Evolutionary conservation across 2,329 filamentous ascomycete species (phyloP).

Genomic region (Apiospora rasikravindrae): DNA sequence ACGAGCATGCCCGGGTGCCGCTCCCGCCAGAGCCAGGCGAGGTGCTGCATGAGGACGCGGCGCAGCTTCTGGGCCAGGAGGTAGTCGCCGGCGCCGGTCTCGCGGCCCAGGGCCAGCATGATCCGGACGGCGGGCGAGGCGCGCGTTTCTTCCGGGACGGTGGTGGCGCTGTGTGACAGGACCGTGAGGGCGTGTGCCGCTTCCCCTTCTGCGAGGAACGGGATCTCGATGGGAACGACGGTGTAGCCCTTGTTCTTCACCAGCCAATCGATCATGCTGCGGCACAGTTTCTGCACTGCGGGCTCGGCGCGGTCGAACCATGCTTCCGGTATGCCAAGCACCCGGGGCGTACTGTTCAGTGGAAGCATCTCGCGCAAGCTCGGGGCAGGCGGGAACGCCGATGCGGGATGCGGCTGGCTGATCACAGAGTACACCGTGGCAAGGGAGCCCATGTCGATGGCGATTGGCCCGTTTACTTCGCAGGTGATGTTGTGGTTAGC

Average conservation of each 20-base stretch:
- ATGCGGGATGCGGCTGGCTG: conserved; percentile 64
- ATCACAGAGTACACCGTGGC: conserved; percentile 69
- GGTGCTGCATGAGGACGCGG: conserved; percentile 71
- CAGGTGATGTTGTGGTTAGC: conserved; percentile 64
- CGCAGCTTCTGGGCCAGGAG: conserved; percentile 73
- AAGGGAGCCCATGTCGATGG: conserved; percentile 69
- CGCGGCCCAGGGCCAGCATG: conserved; percentile 66
- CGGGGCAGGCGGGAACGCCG: conserved; percentile 55
- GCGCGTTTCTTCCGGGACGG: conserved; percentile 48
- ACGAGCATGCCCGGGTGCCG: conserved; percentile 68
- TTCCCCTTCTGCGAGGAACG: conserved; percentile 67
- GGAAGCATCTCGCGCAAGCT: conserved; percentile 36
- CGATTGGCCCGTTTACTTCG: conserved; percentile 71
- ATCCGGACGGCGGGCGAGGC: conserved; percentile 69
- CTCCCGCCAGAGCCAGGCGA: conserved; percentile 66
- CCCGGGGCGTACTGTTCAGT: conserved; percentile 35
- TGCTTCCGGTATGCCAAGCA: conserved; percentile 66
- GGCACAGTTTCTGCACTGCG: conserved; percentile 48
- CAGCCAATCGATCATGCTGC: conserved; percentile 57
- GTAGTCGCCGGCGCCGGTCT: conserved; percentile 69
- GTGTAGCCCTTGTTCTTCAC: conserved; percentile 57
- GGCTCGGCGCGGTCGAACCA: conserved; percentile 63
- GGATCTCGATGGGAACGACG: conserved; percentile 61
- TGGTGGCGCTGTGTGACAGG: conserved; percentile 62
- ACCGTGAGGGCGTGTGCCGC: conserved; percentile 77